Base-by-base conservation (phyloP, 345 rosid genomes). In the Eucalyptus fibrosa region DNA sequence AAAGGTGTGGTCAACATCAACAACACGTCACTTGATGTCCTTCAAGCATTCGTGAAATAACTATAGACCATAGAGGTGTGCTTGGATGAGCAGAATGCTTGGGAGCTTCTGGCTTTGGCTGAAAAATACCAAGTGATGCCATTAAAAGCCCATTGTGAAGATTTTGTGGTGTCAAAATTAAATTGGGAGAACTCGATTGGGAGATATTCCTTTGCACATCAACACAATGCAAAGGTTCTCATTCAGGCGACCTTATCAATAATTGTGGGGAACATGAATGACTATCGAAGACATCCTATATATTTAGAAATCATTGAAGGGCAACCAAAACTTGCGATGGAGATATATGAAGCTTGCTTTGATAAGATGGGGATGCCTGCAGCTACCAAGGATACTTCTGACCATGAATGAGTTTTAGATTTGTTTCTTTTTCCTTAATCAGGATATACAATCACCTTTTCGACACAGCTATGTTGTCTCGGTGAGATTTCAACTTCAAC, bases 191-290 rank as follows among this genome's bases (percentile, higher is more conserved):
- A 95, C 82, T 95, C 95, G 24, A 91, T 97, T 42, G 90, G 93
- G 94, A 94, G 91, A 89, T 96, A 95, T 88, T 95, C 95, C 50
- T 96, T 96, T 89, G 98, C 98, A 17, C 97, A 94, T 91, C 99
- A 94, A 94, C 96, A 97, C 90, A 92, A 93, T 30, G 96, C 99
- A 8, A 95, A 95, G 87, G 94, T 91, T 55, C 69, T 96, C 91
- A 93, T 93, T 44, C 1, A 44, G 3, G 45, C 45, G 9, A 44
- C 45, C 96, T 90, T 93, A 95, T 89, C 93, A 93, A 44, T 44
- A 44, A 44, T 44, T 44, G 45, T 2, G 45, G 45, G 8, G 45
- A 44, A 44, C 45, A 44, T 44, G 45, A 44, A 44, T 44, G 45
- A 44, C 45, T 44, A 44, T 44, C 45, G 45, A 12, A 90, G 91